Conservation (phyloP, 1,139 yeast genomes). For the Pichia sp. region DNA sequence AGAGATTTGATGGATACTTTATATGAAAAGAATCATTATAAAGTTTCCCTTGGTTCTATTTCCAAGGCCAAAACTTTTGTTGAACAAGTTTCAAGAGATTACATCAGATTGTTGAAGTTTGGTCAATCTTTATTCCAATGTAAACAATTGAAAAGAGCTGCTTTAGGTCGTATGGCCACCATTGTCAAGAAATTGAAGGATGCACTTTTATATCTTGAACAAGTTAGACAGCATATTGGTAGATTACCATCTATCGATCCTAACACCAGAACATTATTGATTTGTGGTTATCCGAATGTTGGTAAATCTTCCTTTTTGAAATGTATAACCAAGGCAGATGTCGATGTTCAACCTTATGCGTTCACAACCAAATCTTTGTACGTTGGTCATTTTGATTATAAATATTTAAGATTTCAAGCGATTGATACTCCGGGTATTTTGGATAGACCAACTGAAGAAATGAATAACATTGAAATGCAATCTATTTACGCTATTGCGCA, state of each 20-base stretch:
- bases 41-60: slow-evolving; percentile 92
- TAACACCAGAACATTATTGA: slow-evolving; percentile 91
- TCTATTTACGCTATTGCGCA: slow-evolving; percentile 98
- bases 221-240: slow-evolving; percentile 98
- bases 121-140: slow-evolving; percentile 98
- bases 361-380: slow-evolving; percentile 93
- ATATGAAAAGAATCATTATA: slow-evolving; percentile 96
- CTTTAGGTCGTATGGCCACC: slow-evolving; percentile 99
- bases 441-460: slow-evolving; percentile 98
- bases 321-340: slow-evolving; percentile 95
- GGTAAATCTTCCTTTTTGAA: slow-evolving; percentile 94
- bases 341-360: slow-evolving; percentile 98
- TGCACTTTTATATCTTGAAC: slow-evolving; percentile 87
- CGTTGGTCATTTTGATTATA: slow-evolving; percentile 97
- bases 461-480: slow-evolving; percentile 99
- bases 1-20: slow-evolving; percentile 95
- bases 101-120: slow-evolving; percentile 83
- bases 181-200: slow-evolving; percentile 91
- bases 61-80: slow-evolving; percentile 90
- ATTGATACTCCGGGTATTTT: slow-evolving; percentile 98
- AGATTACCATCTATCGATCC: slow-evolving; percentile 98
- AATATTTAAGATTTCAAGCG: slow-evolving; percentile 95
- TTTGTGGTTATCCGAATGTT: slow-evolving; percentile 98
- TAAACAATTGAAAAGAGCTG: slow-evolving; percentile 97
- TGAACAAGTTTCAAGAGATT: slow-evolving; percentile 95